Base-by-base conservation (phyloP, 139 green algal genomes). In the Chlamydomonas sp. region DNA sequence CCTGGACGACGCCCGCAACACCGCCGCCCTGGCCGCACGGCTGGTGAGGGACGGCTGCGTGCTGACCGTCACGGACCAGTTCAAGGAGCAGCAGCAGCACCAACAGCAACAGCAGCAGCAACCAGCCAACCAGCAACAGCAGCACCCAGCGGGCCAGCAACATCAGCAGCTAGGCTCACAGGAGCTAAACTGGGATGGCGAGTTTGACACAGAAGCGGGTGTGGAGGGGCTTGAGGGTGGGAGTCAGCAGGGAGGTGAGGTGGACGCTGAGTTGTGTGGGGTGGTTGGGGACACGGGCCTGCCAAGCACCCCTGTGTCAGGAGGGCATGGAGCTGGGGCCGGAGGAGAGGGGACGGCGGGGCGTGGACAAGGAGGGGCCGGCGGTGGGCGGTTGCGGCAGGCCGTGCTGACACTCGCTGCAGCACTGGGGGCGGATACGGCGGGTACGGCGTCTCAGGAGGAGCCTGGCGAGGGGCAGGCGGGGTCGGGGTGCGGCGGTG, bases 1-100 rank as follows among this genome's bases (percentile, higher is more conserved):
- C 14, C 31, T 96, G 59, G 93, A 96, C 58, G 93, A 96, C 87
- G 86, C 91, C 0, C 76, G 69, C 62, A 96, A 96, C 88, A 96
- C 93, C 0, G 93, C 93, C 0, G 76, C 64, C 5, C 85, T 96
- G 66, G 72, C 80, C 9, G 84, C 73, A 15, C 57, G 83, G 18
- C 90, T 96, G 20, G 90, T 95, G 73, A n/a, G 73, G 10, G 72
- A 89, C 60, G 93, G 93, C 15, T 82, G 72, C 31, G 74, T 90
- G 64, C 69, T 96, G n/a, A 8, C 20, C 7, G 77, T 94, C 20
- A 95, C 92, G 16, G 74, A 89, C 31, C 61, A 15, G 1, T 87
- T 80, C 68, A 77, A 76, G 63, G 12, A 92, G 67, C 31, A 8
- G 84, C 78, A 74, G 20, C 4, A 64, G 57, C 18, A 71, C 1